phyloP scores from a whole-genome alignment of 2,329 filamentous ascomycete species.

The Metarhizium brunneum region DNA sequence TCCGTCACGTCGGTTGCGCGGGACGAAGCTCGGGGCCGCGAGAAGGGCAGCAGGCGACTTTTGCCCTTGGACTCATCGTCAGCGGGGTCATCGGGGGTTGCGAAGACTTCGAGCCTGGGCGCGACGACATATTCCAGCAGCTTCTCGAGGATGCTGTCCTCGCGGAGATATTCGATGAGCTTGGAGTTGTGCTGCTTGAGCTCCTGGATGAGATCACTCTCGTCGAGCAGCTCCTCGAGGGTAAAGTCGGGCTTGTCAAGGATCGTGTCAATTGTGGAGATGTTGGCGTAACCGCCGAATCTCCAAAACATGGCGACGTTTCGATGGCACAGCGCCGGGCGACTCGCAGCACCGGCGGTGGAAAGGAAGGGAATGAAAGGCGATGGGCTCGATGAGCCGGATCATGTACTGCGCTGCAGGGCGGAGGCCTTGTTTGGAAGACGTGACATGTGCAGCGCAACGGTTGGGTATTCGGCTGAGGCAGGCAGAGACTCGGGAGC shows the following conservation, averaged over 20 bases:
- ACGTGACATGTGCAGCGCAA: not conserved
- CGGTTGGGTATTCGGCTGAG: conserved; percentile 5
- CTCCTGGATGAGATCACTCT: conserved; percentile 93
- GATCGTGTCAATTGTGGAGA: conserved; percentile 91
- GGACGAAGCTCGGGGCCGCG: conserved; percentile 45
- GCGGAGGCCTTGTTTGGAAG: conserved; percentile 1
- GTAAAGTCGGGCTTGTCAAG: conserved; percentile 95
- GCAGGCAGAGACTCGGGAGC: not conserved
- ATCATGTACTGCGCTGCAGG: conserved; percentile 10
- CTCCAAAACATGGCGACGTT: conserved; percentile 91
- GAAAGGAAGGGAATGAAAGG: conserved; percentile 10
- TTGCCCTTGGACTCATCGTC: conserved; percentile 41
- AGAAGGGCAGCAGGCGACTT: conserved; percentile 35
- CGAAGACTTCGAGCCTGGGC: conserved; percentile 53
- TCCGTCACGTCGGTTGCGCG: conserved; percentile 36
- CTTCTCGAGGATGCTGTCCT: conserved; percentile 73
- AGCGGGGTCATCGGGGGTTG: conserved; percentile 40
- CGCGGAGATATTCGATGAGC: conserved; percentile 89
- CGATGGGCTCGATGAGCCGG: conserved; percentile 7
- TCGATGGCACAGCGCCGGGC: conserved; percentile 23
- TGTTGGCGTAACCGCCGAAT: conserved; percentile 97
- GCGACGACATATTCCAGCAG: conserved; percentile 89
- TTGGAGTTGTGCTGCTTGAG: conserved; percentile 97
- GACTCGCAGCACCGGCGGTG: conserved; percentile 20
- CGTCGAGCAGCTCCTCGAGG: conserved; percentile 90